Base-by-base conservation (phyloP, 192 early-diverging fungal species). In the Obelidium mucronatum region DNA sequence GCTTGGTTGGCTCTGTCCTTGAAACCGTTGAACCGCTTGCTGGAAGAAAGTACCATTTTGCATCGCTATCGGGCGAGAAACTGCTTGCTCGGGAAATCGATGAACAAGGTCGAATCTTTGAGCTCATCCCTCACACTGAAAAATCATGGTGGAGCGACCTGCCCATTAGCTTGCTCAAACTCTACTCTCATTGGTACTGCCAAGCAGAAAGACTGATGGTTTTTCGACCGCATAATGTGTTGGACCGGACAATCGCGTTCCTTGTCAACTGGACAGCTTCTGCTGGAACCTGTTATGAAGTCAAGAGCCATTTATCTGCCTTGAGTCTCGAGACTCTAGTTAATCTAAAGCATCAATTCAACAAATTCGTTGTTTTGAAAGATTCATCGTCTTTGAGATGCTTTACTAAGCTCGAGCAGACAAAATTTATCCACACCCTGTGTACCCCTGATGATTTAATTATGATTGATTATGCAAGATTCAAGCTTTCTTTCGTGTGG, bases 141-240 rank as follows among this genome's bases (percentile, higher is more conserved):
- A 24, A 59, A 59, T 5, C n/a, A n/a, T 59, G 56, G 56, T 59
- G 56, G 56, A 30, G 24, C 11, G 56, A 59, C n/a, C 24, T 59
- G 56, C 56, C 56, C 5, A 13, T 59, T 4, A 59, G 56, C 5
- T 33, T 59, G 11, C 56, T 15, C 13, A 52, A 59, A 59, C 31
- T 13, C 5, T 33, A 59, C 24, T 59, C 56, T 30, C 56, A 59
- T 33, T 59, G 56, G 56, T 59, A 59, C 31, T 59, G 8, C 24
- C 4, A 24, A 5, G 4, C n/a, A 59, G 31, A 59, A n/a, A 24
- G n/a, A 33, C 4, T 24, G 8, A 13, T 59, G 56, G 31, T 59
- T 13, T 30, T 59, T 24, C 56, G 56, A n/a, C 8, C 24, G 8
- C 11, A 30, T 59, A 24, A 59, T 30, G 31, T 59, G 31, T 59